These are phyloP conservation scores for Medicago lupulina DNA, from an alignment of 306 rosid species.

Conservation along the genomic window DNA sequence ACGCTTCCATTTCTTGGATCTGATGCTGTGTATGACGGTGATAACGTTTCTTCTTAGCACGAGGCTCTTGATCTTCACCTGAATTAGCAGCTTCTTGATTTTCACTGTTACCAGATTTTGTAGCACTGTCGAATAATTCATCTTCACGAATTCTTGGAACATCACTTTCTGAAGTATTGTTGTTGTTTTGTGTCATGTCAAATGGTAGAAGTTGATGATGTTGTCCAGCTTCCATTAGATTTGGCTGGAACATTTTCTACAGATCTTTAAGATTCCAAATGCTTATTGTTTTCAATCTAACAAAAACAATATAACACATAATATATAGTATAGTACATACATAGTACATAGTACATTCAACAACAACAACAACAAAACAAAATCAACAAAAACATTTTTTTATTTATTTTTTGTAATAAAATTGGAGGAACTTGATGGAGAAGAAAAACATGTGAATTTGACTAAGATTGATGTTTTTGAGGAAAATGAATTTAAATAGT, in stretches of 20 bases:
- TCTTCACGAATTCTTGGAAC: conserved; percentile 74
- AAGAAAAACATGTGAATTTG: conserved; percentile 34
- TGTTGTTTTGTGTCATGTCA: conserved; percentile 69
- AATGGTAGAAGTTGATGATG: conserved; percentile 49
- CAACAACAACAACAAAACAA: not conserved
- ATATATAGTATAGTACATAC: conserved; percentile 13
- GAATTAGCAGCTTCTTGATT: conserved; percentile 73
- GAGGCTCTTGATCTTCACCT: conserved; percentile 82
- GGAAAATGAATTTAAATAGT: conserved; percentile 1
- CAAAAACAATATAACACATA: conserved; percentile 43
- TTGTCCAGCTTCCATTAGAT: conserved; percentile 72
- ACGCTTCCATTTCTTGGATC: conserved; percentile 99
- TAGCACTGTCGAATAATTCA: conserved; percentile 86
- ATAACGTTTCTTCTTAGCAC: conserved; percentile 88
- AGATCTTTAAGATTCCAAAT: conserved; percentile 79
- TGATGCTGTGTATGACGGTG: conserved; percentile 99
- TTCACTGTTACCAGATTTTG: conserved; percentile 84
- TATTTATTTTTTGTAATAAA: not conserved
- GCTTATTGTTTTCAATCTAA: conserved; percentile 78
- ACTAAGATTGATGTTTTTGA: conserved; percentile 34
- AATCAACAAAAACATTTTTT: not conserved
- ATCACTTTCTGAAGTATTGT: conserved; percentile 70
- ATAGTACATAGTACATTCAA: not conserved
- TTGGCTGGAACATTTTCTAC: conserved; percentile 80
- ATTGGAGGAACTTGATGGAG: too few relatives aligned